Conservation (phyloP, 2,329 filamentous ascomycete species). For the Byssoonygena ceratinophila region DNA sequence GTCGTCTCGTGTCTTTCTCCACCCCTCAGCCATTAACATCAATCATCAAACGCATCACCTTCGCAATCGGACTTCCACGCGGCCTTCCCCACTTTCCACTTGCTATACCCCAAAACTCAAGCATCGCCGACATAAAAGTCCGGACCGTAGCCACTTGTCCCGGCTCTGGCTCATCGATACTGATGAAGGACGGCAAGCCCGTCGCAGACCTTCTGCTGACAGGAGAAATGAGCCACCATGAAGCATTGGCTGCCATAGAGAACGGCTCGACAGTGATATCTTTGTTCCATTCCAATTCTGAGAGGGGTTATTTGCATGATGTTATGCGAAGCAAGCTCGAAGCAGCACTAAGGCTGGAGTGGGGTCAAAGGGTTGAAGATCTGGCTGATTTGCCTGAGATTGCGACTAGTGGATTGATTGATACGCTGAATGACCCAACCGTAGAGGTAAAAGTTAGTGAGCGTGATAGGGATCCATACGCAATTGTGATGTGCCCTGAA, state of each 20-base stretch:
- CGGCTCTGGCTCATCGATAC: slow-evolving; percentile 64
- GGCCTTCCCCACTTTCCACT: slow-evolving; percentile 55
- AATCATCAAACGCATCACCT: slow-evolving; percentile 53
- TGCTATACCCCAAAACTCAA: slow-evolving; percentile 51
- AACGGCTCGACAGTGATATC: slow-evolving; percentile 71
- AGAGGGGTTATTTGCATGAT: slow-evolving; percentile 67
- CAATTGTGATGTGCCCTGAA: slow-evolving; percentile 45
- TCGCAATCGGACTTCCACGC: slow-evolving; percentile 55
- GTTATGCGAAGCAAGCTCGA: slow-evolving; percentile 59
- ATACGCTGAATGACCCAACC: slow-evolving; percentile 43
- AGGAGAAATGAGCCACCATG: slow-evolving; percentile 88
- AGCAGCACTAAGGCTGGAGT: slow-evolving; percentile 47
- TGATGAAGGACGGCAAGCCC: slow-evolving; percentile 49
- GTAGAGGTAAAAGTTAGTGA: slow-evolving; percentile 64
- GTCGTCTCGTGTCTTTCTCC: slow-evolving; percentile 48
- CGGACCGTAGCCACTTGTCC: slow-evolving; percentile 74
- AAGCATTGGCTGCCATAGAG: slow-evolving; percentile 76
- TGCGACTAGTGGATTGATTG: slow-evolving; percentile 32
- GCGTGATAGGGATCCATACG: slow-evolving; percentile 77
- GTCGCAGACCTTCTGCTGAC: slow-evolving; percentile 74
- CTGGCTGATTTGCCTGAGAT: slow-evolving; percentile 26
- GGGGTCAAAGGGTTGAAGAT: slow-evolving; percentile 40
- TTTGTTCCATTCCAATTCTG: slow-evolving; percentile 87
- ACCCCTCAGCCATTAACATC: slow-evolving; percentile 43
- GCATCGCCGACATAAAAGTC: slow-evolving; percentile 48